These are phyloP conservation scores for Hamamelis virginiana DNA, from an alignment of 164 flowering plant species.

Conservation along the genomic window DNA sequence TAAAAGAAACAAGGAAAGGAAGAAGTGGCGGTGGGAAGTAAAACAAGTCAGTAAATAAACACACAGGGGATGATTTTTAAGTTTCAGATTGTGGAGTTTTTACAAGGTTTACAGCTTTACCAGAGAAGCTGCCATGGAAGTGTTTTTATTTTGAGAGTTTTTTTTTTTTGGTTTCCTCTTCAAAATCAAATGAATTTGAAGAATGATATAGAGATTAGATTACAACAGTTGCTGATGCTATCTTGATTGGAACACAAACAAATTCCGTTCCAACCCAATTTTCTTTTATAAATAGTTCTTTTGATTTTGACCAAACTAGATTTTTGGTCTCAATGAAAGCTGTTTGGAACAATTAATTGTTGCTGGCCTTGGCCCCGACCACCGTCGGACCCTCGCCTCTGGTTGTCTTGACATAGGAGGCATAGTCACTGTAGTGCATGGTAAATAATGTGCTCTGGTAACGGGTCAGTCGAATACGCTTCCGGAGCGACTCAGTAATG, in stretches of 20 bases:
- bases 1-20: too few species aligned
- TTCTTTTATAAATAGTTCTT: constrained; percentile 13
- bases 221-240: constrained; percentile 8
- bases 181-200: constrained; percentile 40
- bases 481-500: constrained; percentile 68
- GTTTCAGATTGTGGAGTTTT: background rate
- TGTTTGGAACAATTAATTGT: constrained; percentile 34
- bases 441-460: constrained; percentile 91
- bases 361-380: constrained; percentile 38
- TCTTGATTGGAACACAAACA: constrained; percentile 19
- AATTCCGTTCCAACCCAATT: constrained; percentile 23
- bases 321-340: constrained; percentile 11
- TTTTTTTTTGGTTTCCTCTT: constrained; percentile 17
- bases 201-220: constrained; percentile 22
- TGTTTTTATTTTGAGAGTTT: background rate
- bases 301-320: constrained; percentile 18
- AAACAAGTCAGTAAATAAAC: background rate
- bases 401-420: constrained; percentile 54
- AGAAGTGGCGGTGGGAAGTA: background rate
- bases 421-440: constrained; percentile 77
- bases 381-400: constrained; percentile 59
- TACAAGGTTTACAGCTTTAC: constrained; percentile 2
- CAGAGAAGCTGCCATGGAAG: constrained; percentile 11
- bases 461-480: constrained; percentile 72
- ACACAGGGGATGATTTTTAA: background rate